Evolutionary conservation across 2,329 filamentous ascomycete genomes (phyloP), one percentile per base, ranked within the genome.

Genomic region (Paraconiothyrium brasiliense): DNA sequence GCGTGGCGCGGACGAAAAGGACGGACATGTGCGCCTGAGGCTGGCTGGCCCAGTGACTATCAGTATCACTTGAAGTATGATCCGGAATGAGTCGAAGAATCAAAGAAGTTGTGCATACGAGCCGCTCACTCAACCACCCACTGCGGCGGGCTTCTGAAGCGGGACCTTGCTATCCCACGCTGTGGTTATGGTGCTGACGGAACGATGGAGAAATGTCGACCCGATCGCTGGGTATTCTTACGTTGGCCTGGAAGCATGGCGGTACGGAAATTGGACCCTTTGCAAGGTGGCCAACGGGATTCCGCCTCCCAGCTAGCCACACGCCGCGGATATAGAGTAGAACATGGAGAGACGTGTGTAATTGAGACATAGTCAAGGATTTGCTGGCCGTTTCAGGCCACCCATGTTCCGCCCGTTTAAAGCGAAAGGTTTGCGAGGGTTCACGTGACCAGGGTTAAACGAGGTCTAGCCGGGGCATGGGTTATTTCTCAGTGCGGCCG

Each of bases 111-210:
- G 37, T 35, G 30, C 5, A 32, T 24, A 32, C 46, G 9, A 41
- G 39, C 3, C 14, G 14, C 14, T 22, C 27, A 16, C 35, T 27
- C 27, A 16, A 44, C 16, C 27, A 32, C 16, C 27, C 52, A 24
- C 2, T 35, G 13, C 39, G 5, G 39, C 30, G 43, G 54, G 30
- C 22, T 24, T 27, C 2, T 35, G 41, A 22, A 16, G 41, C 27
- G 41, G 41, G 41, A 35, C 39, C 34, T 11, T 37, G 50, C 43
- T 24, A 47, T 34, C 54, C 54, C 54, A n/a, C 41, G 24, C 41
- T 47, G 41, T 47, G 41, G 54, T 56, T 56, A 56, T 37, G 54
- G 54, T 56, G 54, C 54, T 47, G 54, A 56, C 54, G 2, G 43
- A 37, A 24, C 8, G 30, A 56, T 47, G 54, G 54, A 56, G 30